Conservation (phyloP, 1,139 yeast species). For the Nakaseomyces kungkrabaensis region DNA sequence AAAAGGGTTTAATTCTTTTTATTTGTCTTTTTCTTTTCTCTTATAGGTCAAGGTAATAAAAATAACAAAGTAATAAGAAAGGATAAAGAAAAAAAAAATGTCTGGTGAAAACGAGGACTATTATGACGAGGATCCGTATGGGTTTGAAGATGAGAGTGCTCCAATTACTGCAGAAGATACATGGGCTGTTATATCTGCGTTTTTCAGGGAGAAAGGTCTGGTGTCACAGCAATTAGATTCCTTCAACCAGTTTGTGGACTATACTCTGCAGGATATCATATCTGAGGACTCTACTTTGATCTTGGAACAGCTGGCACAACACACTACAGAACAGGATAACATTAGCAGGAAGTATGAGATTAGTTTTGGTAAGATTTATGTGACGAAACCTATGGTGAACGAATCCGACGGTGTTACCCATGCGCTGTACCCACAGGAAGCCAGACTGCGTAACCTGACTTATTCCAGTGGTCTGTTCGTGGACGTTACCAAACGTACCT, state of each 20-base stretch:
- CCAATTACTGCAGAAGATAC: slow-evolving; percentile 96
- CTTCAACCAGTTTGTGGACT: slow-evolving; percentile 93
- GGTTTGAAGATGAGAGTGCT: slow-evolving; percentile 49
- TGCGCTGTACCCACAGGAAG: slow-evolving; percentile 97
- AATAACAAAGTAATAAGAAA: neutral
- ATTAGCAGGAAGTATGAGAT: slow-evolving; percentile 89
- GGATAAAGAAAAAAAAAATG: slow-evolving; percentile 2
- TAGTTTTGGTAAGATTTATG: slow-evolving; percentile 90
- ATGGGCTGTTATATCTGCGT: slow-evolving; percentile 96
- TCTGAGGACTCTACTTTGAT: slow-evolving; percentile 93
- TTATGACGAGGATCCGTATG: slow-evolving; percentile 50
- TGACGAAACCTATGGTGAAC: slow-evolving; percentile 95
- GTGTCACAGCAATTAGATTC: slow-evolving; percentile 98
- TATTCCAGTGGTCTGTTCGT: slow-evolving; percentile 94
- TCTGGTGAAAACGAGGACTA: slow-evolving; percentile 21
- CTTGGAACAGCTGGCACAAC: slow-evolving; percentile 97
- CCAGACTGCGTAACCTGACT: slow-evolving; percentile 88
- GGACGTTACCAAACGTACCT: slow-evolving; percentile 86
- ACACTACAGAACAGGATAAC: slow-evolving; percentile 81
- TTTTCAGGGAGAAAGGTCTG: slow-evolving; percentile 91
- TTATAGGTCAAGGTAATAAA: neutral
- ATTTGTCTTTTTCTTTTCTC: neutral
- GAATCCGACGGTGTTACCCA: slow-evolving; percentile 99
- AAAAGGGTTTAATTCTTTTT: neutral
- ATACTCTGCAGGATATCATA: slow-evolving; percentile 92